phyloP scores from a whole-genome alignment of 495 filamentous ascomycete species.

The Venustampulla echinocandica region DNA sequence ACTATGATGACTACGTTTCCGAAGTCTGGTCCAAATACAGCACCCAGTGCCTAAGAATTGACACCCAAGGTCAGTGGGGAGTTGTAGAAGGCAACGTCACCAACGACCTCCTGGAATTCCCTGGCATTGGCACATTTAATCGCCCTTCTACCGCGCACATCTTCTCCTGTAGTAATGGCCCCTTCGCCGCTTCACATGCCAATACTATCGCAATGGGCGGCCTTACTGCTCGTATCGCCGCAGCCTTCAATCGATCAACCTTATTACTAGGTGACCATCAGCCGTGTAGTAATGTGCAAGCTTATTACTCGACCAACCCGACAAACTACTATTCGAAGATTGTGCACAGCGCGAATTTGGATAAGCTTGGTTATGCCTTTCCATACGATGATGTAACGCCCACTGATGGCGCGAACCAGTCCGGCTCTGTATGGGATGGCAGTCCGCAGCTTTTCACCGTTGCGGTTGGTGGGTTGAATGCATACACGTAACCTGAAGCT shows the following conservation, averaged over 20 bases:
- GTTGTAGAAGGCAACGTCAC: conserved; percentile 42
- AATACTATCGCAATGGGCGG: conserved; percentile 43
- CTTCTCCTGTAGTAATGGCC: conserved; percentile 59
- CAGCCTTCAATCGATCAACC: conserved; percentile 61
- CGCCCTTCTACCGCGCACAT: conserved; percentile 54
- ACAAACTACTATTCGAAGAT: conserved; percentile 70
- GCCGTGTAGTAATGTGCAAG: conserved; percentile 47
- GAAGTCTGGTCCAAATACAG: conserved; percentile 55
- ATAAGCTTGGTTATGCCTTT: conserved; percentile 63
- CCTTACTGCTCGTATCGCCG: conserved; percentile 48
- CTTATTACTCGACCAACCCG: conserved; percentile 46
- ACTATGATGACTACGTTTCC: conserved; percentile 56
- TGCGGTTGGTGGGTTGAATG: conserved; percentile 9
- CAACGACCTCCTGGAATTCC: conserved; percentile 36
- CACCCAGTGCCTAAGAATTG: conserved; percentile 31
- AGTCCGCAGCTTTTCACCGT: conserved; percentile 13
- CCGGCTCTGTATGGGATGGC: conserved; percentile 33
- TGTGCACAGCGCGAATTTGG: conserved; percentile 52
- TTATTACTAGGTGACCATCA: conserved; percentile 40
- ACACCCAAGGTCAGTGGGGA: conserved; percentile 25
- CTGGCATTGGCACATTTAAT: conserved; percentile 37
- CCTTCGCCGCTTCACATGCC: conserved; percentile 50
- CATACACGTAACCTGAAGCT: no score
- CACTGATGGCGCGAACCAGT: conserved; percentile 46
- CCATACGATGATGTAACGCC: conserved; percentile 68